A percentile compares a stretch with the other conserved stretches of the same genome.
Evolutionary conservation across 2,329 filamentous ascomycete species (phyloP).

Genomic region (Didymosphaeria variabile): DNA sequence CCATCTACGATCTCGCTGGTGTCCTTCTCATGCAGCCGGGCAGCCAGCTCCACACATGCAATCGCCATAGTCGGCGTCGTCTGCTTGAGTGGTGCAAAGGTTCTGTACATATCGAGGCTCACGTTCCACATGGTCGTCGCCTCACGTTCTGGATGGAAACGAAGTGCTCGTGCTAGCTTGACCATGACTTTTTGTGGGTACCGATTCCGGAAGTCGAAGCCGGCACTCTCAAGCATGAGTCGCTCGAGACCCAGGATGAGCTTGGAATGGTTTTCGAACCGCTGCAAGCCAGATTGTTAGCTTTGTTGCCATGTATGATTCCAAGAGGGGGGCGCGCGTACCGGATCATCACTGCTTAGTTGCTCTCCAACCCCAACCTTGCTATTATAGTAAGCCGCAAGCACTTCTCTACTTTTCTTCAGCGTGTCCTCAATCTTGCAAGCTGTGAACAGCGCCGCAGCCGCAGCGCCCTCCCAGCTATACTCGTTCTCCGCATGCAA

Average conservation of each 20-base stretch:
- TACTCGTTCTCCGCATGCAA: conserved; percentile 87
- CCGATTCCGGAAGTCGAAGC: conserved; percentile 91
- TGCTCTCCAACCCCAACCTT: conserved; percentile 74
- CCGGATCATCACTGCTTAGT: conserved; percentile 81
- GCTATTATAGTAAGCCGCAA: conserved; percentile 89
- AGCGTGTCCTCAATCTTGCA: conserved; percentile 98
- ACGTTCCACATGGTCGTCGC: conserved; percentile 79
- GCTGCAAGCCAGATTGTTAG: conserved; percentile 56
- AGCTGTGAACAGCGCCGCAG: conserved; percentile 87
- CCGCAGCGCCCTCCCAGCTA: conserved; percentile 82
- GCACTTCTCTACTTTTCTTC: conserved; percentile 93
- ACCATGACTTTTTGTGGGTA: conserved; percentile 86
- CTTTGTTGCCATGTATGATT: conserved; percentile 13
- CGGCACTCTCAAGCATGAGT: conserved; percentile 88
- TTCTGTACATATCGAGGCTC: conserved; percentile 89
- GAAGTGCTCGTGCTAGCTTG: conserved; percentile 75
- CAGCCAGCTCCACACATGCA: conserved; percentile 81
- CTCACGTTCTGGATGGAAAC: conserved; percentile 64
- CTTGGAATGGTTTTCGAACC: conserved; percentile 81
- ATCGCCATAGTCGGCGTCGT: conserved; percentile 85
- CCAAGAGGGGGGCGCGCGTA: conserved; percentile 51
- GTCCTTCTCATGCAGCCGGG: conserved; percentile 69
- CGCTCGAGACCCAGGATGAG: conserved; percentile 89
- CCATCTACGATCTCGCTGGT: conserved; percentile 58
- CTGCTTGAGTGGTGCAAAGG: conserved; percentile 90